Evolutionary conservation across 805 yeast species (phyloP), one percentile per base, ranked within the genome.

Genomic region (Cyberlindnera galapagoensis): DNA sequence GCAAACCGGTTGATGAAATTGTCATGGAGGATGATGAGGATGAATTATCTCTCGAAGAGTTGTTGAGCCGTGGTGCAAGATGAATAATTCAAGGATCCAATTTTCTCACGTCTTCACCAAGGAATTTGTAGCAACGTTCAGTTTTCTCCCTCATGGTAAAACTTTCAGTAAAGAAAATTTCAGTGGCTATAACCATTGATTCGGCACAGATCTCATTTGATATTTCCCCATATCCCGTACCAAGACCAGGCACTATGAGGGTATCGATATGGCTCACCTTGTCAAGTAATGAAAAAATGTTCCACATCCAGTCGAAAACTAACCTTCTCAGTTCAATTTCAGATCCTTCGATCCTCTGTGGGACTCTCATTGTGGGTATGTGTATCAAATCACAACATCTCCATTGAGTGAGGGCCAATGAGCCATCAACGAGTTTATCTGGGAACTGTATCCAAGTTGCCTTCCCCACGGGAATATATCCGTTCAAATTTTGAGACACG

Each of bases 321-420:
- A 47, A 43, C 24, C 54, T 31, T n/a, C 34, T 30, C 4, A 36
- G 28, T 22, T 39, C 40, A n/a, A 29, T 11, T 5, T 15, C 30
- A 3, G 15, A 5, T 2, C 53, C 27, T 6, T 36, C 24, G 9
- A 40, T 24, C 10, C 9, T 15, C n/a, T 49, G 34, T 0, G 68
- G 68, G 0, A 49, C 52, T 23, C 64, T 38, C 69, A 63, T 63
- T 3, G 68, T 63, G 2, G 69, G 68, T 5, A 60, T 17, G 24
- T 62, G 66, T 2, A 62, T 24, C 5, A 63, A 43, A 0, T 56
- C 48, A 26, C 54, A 40, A 36, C 11, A 54, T 3, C 29, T 46
- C 59, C 59, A 54, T n/a, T 6, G 35, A 32, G 6, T 8, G 33
- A 30, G 7, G 34, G 64, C 62, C 12, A 34, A 31, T 10, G 63